Conservation (phyloP, 192 early-diverging fungal genomes). For the Umbelopsis isabellina region DNA sequence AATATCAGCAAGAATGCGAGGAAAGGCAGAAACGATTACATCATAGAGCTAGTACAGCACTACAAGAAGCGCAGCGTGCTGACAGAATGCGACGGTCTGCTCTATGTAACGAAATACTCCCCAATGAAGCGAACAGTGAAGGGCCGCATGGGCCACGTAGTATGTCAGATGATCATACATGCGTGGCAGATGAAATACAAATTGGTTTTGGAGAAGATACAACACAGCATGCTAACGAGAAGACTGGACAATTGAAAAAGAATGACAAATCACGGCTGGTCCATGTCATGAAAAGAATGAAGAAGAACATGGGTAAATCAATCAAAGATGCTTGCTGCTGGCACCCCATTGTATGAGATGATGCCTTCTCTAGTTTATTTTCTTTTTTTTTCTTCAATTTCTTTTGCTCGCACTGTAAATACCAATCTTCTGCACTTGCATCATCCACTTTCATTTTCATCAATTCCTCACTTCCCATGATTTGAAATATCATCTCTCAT, state of each 20-base stretch:
- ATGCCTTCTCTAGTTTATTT: no score
- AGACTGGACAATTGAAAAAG: background rate
- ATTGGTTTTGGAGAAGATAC: background rate
- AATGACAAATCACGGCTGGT: background rate
- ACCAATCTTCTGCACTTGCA: no score
- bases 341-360: background rate
- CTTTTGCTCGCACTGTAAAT: no score
- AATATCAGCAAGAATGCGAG: constrained; percentile 6
- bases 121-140: background rate
- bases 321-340: constrained; percentile 12
- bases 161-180: background rate
- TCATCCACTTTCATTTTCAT: no score
- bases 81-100: background rate
- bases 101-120: background rate
- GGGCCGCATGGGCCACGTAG: no score
- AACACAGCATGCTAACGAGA: background rate
- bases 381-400: no score
- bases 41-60: background rate
- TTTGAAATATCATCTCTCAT: no score
- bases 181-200: constrained; percentile 1
- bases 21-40: constrained; percentile 1
- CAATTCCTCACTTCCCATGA: no score
- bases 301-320: background rate
- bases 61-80: background rate
- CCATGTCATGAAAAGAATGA: constrained; percentile 3